Evolutionary conservation across 2,329 filamentous ascomycete species (phyloP).

Genomic region (Pestalotiopsis fici): DNA sequence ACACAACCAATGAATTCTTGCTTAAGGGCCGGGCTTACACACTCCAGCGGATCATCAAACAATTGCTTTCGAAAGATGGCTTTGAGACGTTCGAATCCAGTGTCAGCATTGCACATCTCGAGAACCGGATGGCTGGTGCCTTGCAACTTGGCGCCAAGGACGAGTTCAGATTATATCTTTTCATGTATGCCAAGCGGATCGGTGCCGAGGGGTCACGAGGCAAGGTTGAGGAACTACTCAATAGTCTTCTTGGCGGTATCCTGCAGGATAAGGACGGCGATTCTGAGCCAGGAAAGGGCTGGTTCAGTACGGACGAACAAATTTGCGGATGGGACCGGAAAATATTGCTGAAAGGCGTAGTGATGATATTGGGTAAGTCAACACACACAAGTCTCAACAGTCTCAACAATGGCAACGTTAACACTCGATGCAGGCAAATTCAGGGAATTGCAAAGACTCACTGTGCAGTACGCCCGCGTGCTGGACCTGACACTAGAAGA

Average conservation of each 20-base stretch:
- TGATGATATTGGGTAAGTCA: slow-evolving; percentile 84
- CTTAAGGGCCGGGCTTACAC: slow-evolving; percentile 91
- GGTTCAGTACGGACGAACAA: slow-evolving; percentile 67
- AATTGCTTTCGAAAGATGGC: slow-evolving; percentile 82
- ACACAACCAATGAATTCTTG: slow-evolving; percentile 90
- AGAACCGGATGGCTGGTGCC: slow-evolving; percentile 90
- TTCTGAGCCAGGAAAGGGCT: slow-evolving; percentile 53
- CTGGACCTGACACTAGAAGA: slow-evolving; percentile 62
- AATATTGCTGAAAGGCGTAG: slow-evolving; percentile 85
- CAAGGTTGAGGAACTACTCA: slow-evolving; percentile 92
- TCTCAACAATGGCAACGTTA: slow-evolving; percentile 25
- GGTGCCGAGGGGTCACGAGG: slow-evolving; percentile 83
- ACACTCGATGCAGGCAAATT: slow-evolving; percentile 72
- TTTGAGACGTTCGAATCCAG: slow-evolving; percentile 90
- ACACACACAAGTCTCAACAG: slow-evolving; percentile 12
- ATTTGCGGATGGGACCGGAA: slow-evolving; percentile 90
- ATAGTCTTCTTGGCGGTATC: slow-evolving; percentile 75
- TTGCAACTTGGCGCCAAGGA: slow-evolving; percentile 82
- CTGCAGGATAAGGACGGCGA: slow-evolving; percentile 58
- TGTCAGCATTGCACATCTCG: slow-evolving; percentile 90
- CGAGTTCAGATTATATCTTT: slow-evolving; percentile 92
- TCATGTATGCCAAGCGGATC: slow-evolving; percentile 96
- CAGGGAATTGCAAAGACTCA: slow-evolving; percentile 88
- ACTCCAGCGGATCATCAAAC: slow-evolving; percentile 88
- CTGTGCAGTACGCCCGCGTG: slow-evolving; percentile 91